These are phyloP conservation scores for Fusarium drepaniforme DNA, from an alignment of 2,329 filamentous ascomycete genomes.

Conservation along the genomic window DNA sequence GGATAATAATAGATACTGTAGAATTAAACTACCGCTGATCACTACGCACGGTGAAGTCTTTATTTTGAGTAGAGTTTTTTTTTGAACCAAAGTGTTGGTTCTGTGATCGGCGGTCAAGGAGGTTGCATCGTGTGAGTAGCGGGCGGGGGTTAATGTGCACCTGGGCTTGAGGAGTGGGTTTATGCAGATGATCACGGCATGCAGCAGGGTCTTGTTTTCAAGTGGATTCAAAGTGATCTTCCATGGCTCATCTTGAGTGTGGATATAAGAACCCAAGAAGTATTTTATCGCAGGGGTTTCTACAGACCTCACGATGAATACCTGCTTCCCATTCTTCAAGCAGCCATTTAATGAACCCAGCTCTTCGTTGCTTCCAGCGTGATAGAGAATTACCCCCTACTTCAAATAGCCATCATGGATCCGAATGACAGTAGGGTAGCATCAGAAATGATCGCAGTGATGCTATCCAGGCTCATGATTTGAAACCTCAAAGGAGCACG, in stretches of 20 bases:
- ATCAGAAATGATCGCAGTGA: neutral
- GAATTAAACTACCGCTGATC: neutral
- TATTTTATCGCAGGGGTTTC: too few relatives aligned
- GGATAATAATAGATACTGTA: neutral
- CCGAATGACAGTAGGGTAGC: neutral
- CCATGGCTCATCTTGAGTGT: too few relatives aligned
- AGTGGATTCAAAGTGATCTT: neutral
- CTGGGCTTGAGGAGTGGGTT: neutral
- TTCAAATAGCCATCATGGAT: neutral
- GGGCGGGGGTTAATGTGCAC: neutral
- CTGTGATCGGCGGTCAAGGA: neutral
- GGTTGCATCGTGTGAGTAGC: neutral
- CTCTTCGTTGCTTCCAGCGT: too few relatives aligned
- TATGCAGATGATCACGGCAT: neutral
- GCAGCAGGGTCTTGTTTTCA: neutral
- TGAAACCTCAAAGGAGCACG: neutral
- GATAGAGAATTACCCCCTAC: too few relatives aligned
- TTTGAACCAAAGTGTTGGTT: neutral
- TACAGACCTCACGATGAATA: neutral
- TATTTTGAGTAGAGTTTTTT: neutral
- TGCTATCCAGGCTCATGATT: neutral
- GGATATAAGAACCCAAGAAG: too few relatives aligned
- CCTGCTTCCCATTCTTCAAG: neutral
- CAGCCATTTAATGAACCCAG: too few relatives aligned
- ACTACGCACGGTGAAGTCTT: neutral